A percentile compares a stretch with the other conserved stretches of the same genome.
These are phyloP conservation scores for Physcomitrium patens DNA, from an alignment of 225 moss, liverwort and hornwort species.

Conservation along the genomic window DNA sequence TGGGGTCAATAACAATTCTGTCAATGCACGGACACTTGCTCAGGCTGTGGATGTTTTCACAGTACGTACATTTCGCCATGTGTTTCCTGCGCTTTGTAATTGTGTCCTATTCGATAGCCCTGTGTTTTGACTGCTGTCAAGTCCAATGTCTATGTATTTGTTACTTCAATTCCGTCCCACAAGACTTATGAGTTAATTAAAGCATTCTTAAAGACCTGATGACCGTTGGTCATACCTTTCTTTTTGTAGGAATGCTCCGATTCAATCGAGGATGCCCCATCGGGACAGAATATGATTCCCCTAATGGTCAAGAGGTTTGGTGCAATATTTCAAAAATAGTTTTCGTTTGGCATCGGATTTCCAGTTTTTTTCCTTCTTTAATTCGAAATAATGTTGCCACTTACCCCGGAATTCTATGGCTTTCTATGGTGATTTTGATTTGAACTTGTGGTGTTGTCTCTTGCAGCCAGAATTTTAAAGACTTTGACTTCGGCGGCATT, in stretches of 20 bases:
- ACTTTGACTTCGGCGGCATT: slow-evolving; percentile 85
- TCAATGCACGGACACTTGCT: slow-evolving; percentile 70
- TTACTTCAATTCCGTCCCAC: slow-evolving; percentile 4
- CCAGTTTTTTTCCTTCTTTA: not conserved
- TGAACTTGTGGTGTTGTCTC: slow-evolving; percentile 25
- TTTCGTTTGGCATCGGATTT: not conserved
- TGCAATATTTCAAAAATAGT: not conserved
- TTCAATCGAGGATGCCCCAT: slow-evolving; percentile 75
- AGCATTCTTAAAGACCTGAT: not conserved
- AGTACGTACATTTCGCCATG: slow-evolving; percentile 38
- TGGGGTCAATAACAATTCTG: slow-evolving; percentile 58
- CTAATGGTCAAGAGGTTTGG: slow-evolving; percentile 84
- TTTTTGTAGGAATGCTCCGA: slow-evolving; percentile 74
- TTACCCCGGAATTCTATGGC: not conserved
- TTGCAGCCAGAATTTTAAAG: slow-evolving; percentile 71
- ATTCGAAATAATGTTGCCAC: not conserved
- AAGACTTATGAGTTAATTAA: not conserved
- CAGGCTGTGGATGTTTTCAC: slow-evolving; percentile 81
- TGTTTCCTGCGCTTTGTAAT: slow-evolving; percentile 7
- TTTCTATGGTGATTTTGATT: not conserved
- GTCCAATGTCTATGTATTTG: not conserved
- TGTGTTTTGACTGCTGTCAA: slow-evolving; percentile 10
- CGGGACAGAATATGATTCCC: slow-evolving; percentile 80
- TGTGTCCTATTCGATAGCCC: not conserved
- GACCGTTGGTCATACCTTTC: not conserved